Base-by-base conservation (phyloP, 1,284 basidiomycete species). In the Meira nashicola region DNA sequence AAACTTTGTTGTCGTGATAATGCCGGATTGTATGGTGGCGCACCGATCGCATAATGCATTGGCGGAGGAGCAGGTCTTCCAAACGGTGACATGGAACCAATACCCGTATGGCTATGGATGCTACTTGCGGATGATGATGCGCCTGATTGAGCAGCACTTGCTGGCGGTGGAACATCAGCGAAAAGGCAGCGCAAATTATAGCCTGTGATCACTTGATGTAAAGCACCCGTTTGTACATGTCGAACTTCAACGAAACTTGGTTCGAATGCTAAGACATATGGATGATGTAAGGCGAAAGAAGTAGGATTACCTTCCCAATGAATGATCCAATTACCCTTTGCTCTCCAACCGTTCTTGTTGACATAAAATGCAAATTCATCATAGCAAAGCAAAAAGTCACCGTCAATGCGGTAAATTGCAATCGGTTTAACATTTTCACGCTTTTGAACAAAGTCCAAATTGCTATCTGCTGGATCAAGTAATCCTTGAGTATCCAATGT, bases 341-440 rank as follows among this genome's bases (percentile, higher is more conserved):
- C 90, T 58, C 92, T 84, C 84, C 91, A 90, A 11, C 95, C 95
- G 68, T 88, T 94, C 82, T 91, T 92, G 80, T 97, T 95, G 71
- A 98, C 92, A 80, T 96, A 98, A 78, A 99, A 97, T 0, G 95
- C 94, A 78, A 96, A 97, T 80, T 97, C 94, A 80, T 97, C 94
- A 81, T 98, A 99, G 79, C 95, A 99, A 46, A 99, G 81, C 62
- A 99, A 80, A 80, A 99, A 98, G 76, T 97, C 94, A 73, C 92
- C 92, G 68, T 93, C 91, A 66, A 98, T 90, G 54, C 94, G 85
- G 79, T 94, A 99, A 64, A 99, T 96, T 7, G 93, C 91, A 83
- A 98, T 89, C 8, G 95, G 95, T 60, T 89, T 85, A 53, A 95
- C 84, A 73, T 87, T 89, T 76, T 95, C 92, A 59, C 87, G 83